Conservation (phyloP, 441 rosid species). For the Kokia cookei region DNA sequence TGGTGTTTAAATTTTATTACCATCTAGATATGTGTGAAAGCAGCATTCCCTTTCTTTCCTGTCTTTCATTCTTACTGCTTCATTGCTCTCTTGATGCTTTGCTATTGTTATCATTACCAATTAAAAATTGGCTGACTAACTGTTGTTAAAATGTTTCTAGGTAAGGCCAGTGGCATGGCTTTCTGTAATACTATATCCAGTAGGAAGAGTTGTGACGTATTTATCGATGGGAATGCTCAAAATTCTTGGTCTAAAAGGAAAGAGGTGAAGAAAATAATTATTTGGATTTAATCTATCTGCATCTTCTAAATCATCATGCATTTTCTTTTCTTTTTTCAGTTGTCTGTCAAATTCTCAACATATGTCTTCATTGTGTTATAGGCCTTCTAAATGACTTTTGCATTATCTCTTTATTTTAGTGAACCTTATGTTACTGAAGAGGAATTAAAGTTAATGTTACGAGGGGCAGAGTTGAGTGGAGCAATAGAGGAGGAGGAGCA, state of each 20-base stretch:
- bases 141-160: conserved; percentile 53
- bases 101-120: conserved; percentile 3
- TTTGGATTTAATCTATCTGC: conserved; percentile 1
- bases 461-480: conserved; percentile 96
- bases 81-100: conserved; percentile 7
- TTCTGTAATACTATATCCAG: conserved; percentile 87
- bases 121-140: conserved; percentile 21
- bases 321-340: neutral
- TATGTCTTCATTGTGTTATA: neutral
- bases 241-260: conserved; percentile 87
- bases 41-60: neutral
- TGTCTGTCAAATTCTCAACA: neutral
- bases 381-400: neutral
- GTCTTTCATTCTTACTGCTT: neutral
- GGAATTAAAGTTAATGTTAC: conserved; percentile 89
- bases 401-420: conserved; percentile 21
- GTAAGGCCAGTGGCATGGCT: conserved; percentile 99
- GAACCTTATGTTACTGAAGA: conserved; percentile 98
- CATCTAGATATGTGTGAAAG: neutral
- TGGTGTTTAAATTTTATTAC: neutral
- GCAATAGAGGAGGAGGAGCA: conserved; percentile 99
- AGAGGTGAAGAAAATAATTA: conserved; percentile 51
- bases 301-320: conserved; percentile 1
- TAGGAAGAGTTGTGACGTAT: conserved; percentile 89
- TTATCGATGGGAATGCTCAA: conserved; percentile 98